Evolutionary conservation across 1,284 basidiomycete genomes (phyloP).

Genomic region (Marasmius oreades): DNA sequence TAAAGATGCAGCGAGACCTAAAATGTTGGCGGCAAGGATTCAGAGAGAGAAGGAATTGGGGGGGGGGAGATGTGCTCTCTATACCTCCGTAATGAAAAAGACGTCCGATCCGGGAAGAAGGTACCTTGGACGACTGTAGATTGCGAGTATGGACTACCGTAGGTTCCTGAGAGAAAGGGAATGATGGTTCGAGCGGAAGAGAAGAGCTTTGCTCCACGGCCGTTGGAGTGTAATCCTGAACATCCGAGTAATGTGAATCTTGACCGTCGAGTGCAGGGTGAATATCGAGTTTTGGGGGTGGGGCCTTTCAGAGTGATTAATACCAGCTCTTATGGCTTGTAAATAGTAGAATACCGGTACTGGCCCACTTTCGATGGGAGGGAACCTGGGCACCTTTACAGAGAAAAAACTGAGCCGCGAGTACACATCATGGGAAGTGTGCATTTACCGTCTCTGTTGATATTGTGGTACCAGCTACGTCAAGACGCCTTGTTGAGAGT

Average conservation of each 20-base stretch:
- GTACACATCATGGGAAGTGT: slow-evolving; percentile 2
- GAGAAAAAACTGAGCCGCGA: too few species aligned
- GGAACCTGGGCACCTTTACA: too few species aligned
- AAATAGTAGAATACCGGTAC: too few species aligned
- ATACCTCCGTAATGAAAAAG: slow-evolving; percentile 90
- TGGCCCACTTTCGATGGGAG: too few species aligned
- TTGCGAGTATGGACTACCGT: slow-evolving; percentile 31
- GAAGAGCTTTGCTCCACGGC: too few species aligned
- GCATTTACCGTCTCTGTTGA: too few species aligned
- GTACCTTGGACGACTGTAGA: slow-evolving; percentile 78
- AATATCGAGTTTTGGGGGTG: too few species aligned
- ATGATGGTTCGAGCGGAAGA: neutral
- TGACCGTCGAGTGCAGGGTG: too few species aligned
- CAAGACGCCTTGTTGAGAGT: slow-evolving; percentile 24
- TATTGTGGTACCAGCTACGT: slow-evolving; percentile 4
- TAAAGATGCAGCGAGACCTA: slow-evolving; percentile 73
- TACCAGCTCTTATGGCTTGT: too few species aligned
- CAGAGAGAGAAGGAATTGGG: neutral
- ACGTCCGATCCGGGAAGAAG: slow-evolving; percentile 83
- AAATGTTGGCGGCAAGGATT: neutral
- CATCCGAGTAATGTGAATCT: too few species aligned
- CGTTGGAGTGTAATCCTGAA: too few species aligned
- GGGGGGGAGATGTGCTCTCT: slow-evolving; percentile 19
- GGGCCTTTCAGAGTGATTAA: too few species aligned
- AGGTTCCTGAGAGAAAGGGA: neutral